Conservation (phyloP, 192 early-diverging fungal species). For the Rhizoclosmatium globosum region DNA sequence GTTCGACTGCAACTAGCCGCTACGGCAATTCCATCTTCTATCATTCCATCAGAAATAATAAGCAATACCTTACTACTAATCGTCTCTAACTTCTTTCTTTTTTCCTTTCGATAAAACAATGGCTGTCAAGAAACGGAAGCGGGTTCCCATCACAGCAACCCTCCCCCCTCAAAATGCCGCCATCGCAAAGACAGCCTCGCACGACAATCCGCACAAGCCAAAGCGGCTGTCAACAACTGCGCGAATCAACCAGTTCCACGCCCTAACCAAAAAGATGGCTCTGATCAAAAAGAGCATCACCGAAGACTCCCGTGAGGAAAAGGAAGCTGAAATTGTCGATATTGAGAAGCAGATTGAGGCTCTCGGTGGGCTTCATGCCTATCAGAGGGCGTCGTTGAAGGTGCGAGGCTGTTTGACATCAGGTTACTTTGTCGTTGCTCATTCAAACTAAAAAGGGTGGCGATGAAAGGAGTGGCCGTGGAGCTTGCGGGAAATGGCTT, state of each 20-base stretch:
- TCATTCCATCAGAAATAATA: no score
- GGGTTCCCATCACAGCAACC: constrained; percentile 3
- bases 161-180: not conserved
- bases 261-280: constrained; percentile 79
- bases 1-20: no score
- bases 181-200: not conserved
- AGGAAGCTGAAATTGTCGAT: not conserved
- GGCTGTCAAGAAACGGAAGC: not conserved
- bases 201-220: constrained; percentile 64
- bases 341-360: constrained; percentile 58
- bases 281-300: constrained; percentile 41
- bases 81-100: no score
- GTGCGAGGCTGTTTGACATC: not conserved
- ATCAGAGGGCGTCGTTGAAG: constrained; percentile 80
- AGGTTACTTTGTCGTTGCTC: not conserved
- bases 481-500: constrained; percentile 82
- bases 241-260: constrained; percentile 78
- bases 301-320: not conserved
- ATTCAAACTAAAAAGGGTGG: constrained; percentile 62
- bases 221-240: constrained; percentile 70
- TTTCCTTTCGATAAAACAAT: not conserved
- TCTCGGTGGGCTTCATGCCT: constrained; percentile 88
- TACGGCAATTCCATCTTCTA: no score
- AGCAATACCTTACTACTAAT: no score
- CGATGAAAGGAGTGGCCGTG: constrained; percentile 81